These are phyloP conservation scores for Senna tora DNA, from an alignment of 306 rosid genomes.

Conservation along the genomic window DNA sequence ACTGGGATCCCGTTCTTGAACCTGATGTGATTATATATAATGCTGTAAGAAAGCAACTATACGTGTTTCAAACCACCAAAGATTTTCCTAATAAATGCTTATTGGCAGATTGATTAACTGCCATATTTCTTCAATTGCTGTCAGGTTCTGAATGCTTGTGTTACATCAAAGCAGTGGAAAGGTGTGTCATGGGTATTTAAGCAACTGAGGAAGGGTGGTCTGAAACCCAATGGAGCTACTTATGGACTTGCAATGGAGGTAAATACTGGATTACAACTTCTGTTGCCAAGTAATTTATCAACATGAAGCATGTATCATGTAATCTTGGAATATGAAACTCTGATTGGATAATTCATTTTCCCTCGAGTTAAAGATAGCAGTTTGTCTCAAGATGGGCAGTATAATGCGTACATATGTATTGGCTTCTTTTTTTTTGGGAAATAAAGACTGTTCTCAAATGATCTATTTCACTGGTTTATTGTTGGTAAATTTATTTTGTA, in stretches of 20 bases:
- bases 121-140: slow-evolving; percentile 39
- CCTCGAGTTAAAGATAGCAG: neutral
- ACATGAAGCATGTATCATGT: slow-evolving; percentile 20
- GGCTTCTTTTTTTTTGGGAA: slow-evolving; percentile 19
- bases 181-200: slow-evolving; percentile 82
- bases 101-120: slow-evolving; percentile 34
- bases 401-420: neutral
- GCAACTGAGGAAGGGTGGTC: slow-evolving; percentile 65
- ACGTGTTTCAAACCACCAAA: slow-evolving; percentile 11
- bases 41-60: slow-evolving; percentile 63
- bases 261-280: slow-evolving; percentile 39
- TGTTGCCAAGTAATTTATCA: slow-evolving; percentile 28
- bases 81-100: slow-evolving; percentile 27
- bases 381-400: neutral
- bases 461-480: slow-evolving; percentile 17
- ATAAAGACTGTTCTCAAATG: neutral
- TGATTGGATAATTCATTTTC: slow-evolving; percentile 16
- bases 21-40: slow-evolving; percentile 87
- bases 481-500: neutral
- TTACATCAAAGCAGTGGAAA: slow-evolving; percentile 81
- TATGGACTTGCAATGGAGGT: slow-evolving; percentile 99
- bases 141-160: slow-evolving; percentile 91
- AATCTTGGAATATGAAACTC: slow-evolving; percentile 32
- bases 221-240: slow-evolving; percentile 84
- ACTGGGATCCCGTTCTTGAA: slow-evolving; percentile 83